Evolutionary conservation across 345 rosid genomes (phyloP).

Genomic region (Viola odorata): DNA sequence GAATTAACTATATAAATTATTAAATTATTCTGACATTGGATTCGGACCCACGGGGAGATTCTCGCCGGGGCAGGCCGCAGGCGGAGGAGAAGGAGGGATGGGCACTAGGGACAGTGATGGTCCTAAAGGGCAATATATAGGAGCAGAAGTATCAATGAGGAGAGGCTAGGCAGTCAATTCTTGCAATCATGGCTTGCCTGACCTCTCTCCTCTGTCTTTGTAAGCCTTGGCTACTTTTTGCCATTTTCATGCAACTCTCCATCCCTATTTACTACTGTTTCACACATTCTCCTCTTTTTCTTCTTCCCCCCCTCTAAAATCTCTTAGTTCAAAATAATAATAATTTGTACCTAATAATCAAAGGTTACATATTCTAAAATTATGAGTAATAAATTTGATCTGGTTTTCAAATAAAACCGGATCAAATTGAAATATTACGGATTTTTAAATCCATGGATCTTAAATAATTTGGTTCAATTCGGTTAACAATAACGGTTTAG

Average conservation of each 20-base stretch:
- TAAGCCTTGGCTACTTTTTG: background rate
- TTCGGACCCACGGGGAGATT: too few relatives aligned
- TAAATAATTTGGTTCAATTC: too few relatives aligned
- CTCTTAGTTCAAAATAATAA: background rate
- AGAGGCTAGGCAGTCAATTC: background rate
- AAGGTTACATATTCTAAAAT: background rate
- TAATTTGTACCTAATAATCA: too few relatives aligned
- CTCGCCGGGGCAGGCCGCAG: too few relatives aligned
- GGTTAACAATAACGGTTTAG: too few relatives aligned
- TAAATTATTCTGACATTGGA: too few relatives aligned
- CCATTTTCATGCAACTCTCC: slow-evolving; percentile 17
- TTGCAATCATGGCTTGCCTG: slow-evolving; percentile 9
- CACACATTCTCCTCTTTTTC: background rate
- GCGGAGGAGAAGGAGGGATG: background rate
- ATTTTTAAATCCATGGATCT: too few relatives aligned
- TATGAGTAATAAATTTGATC: too few relatives aligned
- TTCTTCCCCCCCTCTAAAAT: too few relatives aligned
- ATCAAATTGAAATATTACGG: too few relatives aligned
- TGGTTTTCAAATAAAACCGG: too few relatives aligned
- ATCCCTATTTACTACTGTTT: background rate
- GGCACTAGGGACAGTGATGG: background rate
- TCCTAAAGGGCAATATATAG: background rate
- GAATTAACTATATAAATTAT: too few relatives aligned
- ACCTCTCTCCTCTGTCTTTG: slow-evolving; percentile 10
- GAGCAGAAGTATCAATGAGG: background rate